Base-by-base conservation (phyloP, 208 protist genomes). In the Lotmaria passim region DNA sequence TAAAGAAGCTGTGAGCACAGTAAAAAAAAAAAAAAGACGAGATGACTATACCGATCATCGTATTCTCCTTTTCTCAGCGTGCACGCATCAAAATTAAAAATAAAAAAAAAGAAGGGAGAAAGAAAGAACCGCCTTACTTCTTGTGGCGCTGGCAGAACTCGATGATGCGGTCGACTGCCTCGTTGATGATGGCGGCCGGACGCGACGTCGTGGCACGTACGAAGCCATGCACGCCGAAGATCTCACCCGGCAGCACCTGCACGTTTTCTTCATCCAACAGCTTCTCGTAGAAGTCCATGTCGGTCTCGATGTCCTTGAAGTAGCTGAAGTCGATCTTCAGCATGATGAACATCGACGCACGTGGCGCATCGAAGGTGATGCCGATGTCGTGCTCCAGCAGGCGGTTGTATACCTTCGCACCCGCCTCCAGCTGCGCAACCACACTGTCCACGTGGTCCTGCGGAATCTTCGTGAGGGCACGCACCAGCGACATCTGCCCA, bases 311-410 rank as follows among this genome's bases (percentile, higher is more conserved):
- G 53, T 82, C 77, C 47, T 96, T 84, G 64, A 97, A 95, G 65
- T 82, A 56, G 8, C 70, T 59, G 5, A 91, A 30, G 41, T 96
- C 75, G 21, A 98, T 86, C 28, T 81, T 73, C 30, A 98, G 87
- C 50, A 89, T 83, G 31, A 98, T 81, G 71, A 97, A 98, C 94
- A 98, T 97, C 43, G 95, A 79, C 5, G 85, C 95, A 51, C 72
- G 69, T 14, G 96, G 94, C 1, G 39, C 26, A 30, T 81, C 67
- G 74, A 94, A 86, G 92, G 82, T 58, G 74, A 69, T 69, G 50
- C 69, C 72, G 33, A 75, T 57, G 63, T 66, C 70, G 56, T 76
- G 75, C 21, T 82, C 71, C 33, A 79, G 62, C 30, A 86, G 72
- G 24, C 72, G 75, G 60, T 74, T 67, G 64, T 78, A 84, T 17